Evolutionary conservation across 1,139 yeast genomes (phyloP).

Genomic region (Tardiomyces depauwii): DNA sequence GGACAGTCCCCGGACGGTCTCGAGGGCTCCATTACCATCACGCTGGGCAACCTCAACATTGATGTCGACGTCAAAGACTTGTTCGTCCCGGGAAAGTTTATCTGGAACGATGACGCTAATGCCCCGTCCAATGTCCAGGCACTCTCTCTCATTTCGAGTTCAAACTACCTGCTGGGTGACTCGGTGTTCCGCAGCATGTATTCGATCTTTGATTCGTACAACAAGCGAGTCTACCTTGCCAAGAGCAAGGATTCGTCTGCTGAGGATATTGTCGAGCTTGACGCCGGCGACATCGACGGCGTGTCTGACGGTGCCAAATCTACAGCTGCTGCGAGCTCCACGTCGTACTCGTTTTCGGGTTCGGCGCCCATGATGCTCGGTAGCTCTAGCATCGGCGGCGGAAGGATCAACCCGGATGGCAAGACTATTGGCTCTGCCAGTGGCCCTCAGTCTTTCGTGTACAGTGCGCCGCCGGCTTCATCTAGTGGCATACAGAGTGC

Average conservation of each 20-base stretch:
- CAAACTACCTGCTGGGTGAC: slow-evolving; percentile 47
- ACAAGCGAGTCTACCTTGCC: slow-evolving; percentile 49
- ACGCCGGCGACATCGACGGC: slow-evolving; percentile 2
- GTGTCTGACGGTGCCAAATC: neutral
- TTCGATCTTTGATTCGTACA: slow-evolving; percentile 60
- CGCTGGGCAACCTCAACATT: slow-evolving; percentile 16
- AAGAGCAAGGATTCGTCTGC: slow-evolving; percentile 4
- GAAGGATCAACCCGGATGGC: no score
- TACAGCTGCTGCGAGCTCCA: neutral
- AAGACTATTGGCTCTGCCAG: no score
- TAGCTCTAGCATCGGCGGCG: no score
- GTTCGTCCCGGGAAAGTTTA: slow-evolving; percentile 23
- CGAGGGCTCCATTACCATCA: slow-evolving; percentile 14
- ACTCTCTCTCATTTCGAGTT: slow-evolving; percentile 20
- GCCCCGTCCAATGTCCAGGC: slow-evolving; percentile 19
- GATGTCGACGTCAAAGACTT: slow-evolving; percentile 18
- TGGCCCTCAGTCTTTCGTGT: no score
- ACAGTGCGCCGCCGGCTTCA: no score
- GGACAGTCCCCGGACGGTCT: slow-evolving; percentile 7
- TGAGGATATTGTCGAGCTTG: slow-evolving; percentile 10
- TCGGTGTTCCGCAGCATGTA: slow-evolving; percentile 59
- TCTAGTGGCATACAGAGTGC: no score
- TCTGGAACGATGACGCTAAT: slow-evolving; percentile 22
- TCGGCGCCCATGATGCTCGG: neutral
- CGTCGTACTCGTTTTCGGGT: neutral